Evolutionary conservation across 768 basidiomycete species (phyloP).

Genomic region (Tremella fuciformis): DNA sequence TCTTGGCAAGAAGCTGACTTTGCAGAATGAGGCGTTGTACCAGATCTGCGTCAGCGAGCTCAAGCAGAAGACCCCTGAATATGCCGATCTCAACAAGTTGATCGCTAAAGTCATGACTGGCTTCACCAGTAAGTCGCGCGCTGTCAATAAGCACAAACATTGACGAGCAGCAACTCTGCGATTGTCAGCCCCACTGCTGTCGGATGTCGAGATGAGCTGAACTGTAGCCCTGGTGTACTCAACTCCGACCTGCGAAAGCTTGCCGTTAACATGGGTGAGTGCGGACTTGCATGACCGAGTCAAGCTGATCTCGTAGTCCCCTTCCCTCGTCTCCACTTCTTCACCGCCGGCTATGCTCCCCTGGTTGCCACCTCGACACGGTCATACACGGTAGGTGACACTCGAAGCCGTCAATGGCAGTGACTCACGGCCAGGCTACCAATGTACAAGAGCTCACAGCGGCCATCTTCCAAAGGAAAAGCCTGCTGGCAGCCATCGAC

Average conservation of each 20-base stretch:
- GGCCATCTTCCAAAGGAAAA: slow-evolving; percentile 37
- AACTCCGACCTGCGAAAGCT: slow-evolving; percentile 53
- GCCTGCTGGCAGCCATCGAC: slow-evolving; percentile 44
- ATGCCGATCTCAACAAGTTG: slow-evolving; percentile 58
- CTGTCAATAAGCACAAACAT: neutral
- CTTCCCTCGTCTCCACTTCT: slow-evolving; percentile 99
- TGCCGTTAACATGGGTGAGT: slow-evolving; percentile 50
- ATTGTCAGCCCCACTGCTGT: slow-evolving; percentile 20
- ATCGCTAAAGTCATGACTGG: slow-evolving; percentile 92
- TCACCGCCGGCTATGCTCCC: slow-evolving; percentile 81
- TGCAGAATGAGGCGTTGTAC: slow-evolving; percentile 53
- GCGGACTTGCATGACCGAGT: neutral
- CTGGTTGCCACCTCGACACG: slow-evolving; percentile 29
- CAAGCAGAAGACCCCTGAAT: slow-evolving; percentile 45
- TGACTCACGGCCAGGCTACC: slow-evolving; percentile 19
- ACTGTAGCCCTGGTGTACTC: slow-evolving; percentile 46
- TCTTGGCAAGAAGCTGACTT: slow-evolving; percentile 6
- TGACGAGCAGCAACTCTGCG: slow-evolving; percentile 38
- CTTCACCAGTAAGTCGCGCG: slow-evolving; percentile 61
- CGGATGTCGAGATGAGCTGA: slow-evolving; percentile 3
- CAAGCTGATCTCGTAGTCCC: slow-evolving; percentile 62
- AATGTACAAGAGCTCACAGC: slow-evolving; percentile 42
- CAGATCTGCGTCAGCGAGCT: slow-evolving; percentile 49
- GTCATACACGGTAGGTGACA: slow-evolving; percentile 32
- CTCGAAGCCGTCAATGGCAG: neutral